phyloP scores from a whole-genome alignment of 2,329 filamentous ascomycete species.

The Chlorencoelia australis region DNA sequence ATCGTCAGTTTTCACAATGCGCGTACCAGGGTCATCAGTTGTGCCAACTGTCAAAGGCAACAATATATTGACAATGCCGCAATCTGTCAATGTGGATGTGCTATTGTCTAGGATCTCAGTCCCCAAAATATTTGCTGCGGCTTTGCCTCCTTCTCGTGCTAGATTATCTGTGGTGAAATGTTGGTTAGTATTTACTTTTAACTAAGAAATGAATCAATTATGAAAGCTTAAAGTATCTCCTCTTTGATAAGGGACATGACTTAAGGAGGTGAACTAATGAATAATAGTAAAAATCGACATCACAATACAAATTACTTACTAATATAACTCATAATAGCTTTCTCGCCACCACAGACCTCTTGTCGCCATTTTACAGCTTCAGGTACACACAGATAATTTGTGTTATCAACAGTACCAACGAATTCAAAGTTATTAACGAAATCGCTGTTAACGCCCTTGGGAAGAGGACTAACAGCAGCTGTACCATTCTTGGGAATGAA shows the following conservation, averaged over 20 bases:
- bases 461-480: slow-evolving; percentile 28
- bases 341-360: slow-evolving; percentile 63
- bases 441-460: slow-evolving; percentile 32
- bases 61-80: slow-evolving; percentile 62
- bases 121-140: slow-evolving; percentile 51
- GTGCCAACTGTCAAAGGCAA: slow-evolving; percentile 46
- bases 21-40: slow-evolving; percentile 19
- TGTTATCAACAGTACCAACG: slow-evolving; percentile 64
- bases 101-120: slow-evolving; percentile 65
- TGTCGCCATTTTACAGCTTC: slow-evolving; percentile 62
- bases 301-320: no score
- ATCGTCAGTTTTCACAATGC: slow-evolving; percentile 22
- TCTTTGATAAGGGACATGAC: no score
- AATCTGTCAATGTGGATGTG: slow-evolving; percentile 50
- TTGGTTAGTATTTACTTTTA: no score
- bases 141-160: slow-evolving; percentile 51
- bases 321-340: slow-evolving; percentile 54
- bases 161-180: no score
- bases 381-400: slow-evolving; percentile 61
- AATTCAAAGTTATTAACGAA: slow-evolving; percentile 69
- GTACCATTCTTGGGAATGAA: slow-evolving; percentile 42
- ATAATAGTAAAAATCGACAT: no score
- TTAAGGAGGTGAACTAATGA: no score
- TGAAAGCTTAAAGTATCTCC: no score
- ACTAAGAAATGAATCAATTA: no score